These are phyloP conservation scores for Penicillium brevicompactum DNA, from an alignment of 2,329 filamentous ascomycete species.

Conservation along the genomic window DNA sequence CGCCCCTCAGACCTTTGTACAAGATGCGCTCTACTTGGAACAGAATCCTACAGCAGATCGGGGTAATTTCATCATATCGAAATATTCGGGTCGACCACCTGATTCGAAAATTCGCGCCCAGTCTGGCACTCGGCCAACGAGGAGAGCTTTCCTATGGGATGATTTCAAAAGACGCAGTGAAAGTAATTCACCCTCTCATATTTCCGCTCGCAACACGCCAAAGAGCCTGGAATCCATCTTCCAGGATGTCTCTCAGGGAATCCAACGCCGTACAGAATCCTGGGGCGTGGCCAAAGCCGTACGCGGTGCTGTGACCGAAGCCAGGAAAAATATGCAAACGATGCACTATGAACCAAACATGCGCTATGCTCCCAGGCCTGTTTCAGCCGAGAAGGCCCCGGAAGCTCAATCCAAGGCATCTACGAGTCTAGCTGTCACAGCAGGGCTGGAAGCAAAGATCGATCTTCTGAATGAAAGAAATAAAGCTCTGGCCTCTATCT, in stretches of 20 bases:
- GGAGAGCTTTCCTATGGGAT: constrained; percentile 29
- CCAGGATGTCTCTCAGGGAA: constrained; percentile 51
- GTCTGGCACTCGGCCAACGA: constrained; percentile 20
- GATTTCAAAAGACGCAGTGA: constrained; percentile 33
- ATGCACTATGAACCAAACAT: constrained; percentile 43
- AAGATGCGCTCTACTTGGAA: constrained; percentile 70
- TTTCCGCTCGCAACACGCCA: constrained; percentile 40
- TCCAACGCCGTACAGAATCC: constrained; percentile 51
- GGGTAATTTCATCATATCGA: constrained; percentile 47
- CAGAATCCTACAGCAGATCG: constrained; percentile 47
- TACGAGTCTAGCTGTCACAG: constrained; percentile 15
- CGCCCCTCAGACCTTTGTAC: constrained; percentile 76
- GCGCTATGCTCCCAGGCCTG: constrained; percentile 19
- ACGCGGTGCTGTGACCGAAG: constrained; percentile 50
- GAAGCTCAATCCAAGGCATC: neutral
- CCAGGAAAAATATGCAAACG: constrained; percentile 49
- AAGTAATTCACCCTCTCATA: constrained; percentile 36
- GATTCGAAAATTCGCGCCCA: constrained; percentile 31
- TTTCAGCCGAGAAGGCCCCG: neutral
- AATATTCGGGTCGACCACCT: constrained; percentile 50
- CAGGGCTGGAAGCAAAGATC: constrained; percentile 36
- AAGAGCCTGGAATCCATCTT: constrained; percentile 50
- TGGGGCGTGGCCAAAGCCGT: constrained; percentile 54
- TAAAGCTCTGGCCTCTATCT: constrained; percentile 41
- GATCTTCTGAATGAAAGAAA: constrained; percentile 43